A percentile compares a stretch with the other conserved stretches of the same genome.
phyloP scores from a whole-genome alignment of 139 green algal genomes.

The Chlorella ohadii region DNA sequence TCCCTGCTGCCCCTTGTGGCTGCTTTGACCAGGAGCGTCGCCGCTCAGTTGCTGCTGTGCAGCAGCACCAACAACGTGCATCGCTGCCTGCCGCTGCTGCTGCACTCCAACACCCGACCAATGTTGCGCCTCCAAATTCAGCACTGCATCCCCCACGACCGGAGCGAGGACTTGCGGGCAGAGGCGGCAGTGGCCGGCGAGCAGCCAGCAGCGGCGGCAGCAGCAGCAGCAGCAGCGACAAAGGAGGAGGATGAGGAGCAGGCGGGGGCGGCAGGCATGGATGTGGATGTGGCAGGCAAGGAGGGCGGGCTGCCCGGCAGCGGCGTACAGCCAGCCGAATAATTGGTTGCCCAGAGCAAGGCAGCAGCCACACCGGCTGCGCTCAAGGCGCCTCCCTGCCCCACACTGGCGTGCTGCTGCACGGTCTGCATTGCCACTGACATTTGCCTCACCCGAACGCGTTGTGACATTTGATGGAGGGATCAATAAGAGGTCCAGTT shows the following conservation, averaged over 20 bases:
- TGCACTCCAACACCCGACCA: no score
- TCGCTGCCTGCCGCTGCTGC: no score
- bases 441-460: no score
- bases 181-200: background rate
- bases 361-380: background rate
- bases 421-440: no score
- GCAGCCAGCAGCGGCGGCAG: background rate
- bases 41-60: no score
- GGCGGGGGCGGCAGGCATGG: background rate
- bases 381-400: background rate
- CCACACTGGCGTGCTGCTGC: no score
- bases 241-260: background rate
- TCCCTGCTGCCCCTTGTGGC: no score
- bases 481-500: no score
- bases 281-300: conserved; percentile 1
- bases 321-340: background rate
- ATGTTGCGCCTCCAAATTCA: conserved; percentile 41
- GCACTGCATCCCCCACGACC: conserved; percentile 73
- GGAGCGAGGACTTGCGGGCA: conserved; percentile 65
- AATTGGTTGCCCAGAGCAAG: no score
- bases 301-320: background rate
- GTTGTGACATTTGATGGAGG: no score
- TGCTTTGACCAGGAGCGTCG: no score
- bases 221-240: background rate
- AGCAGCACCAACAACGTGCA: background rate